phyloP scores from a whole-genome alignment of 1,139 yeast species.

The Pneumocystis canis region DNA sequence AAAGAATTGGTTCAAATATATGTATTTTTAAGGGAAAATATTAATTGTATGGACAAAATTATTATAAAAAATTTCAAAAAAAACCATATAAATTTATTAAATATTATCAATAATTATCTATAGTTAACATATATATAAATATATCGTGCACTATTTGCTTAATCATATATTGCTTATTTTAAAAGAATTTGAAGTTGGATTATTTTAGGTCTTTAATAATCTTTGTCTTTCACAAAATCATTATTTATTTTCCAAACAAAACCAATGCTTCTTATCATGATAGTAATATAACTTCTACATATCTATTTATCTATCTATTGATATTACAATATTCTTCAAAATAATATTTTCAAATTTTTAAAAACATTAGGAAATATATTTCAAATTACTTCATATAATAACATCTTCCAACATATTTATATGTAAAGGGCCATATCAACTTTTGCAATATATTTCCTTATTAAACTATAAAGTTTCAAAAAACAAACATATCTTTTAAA shows the following conservation, averaged over 20 bases:
- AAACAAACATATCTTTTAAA: background rate
- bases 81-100: background rate
- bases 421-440: background rate
- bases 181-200: background rate
- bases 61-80: background rate
- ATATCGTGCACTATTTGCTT: background rate
- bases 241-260: background rate
- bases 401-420: background rate
- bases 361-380: background rate
- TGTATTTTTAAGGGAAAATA: background rate
- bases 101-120: background rate
- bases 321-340: background rate
- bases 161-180: background rate
- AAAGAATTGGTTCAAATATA: background rate
- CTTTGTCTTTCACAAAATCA: background rate
- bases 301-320: background rate
- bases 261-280: background rate
- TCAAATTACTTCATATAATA: background rate
- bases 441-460: background rate
- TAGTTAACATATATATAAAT: background rate
- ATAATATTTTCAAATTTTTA: background rate
- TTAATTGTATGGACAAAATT: background rate
- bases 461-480: background rate
- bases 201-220: background rate
- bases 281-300: background rate